phyloP scores from a whole-genome alignment of 306 rosid genomes.

The Pachyrhizus erosus region DNA sequence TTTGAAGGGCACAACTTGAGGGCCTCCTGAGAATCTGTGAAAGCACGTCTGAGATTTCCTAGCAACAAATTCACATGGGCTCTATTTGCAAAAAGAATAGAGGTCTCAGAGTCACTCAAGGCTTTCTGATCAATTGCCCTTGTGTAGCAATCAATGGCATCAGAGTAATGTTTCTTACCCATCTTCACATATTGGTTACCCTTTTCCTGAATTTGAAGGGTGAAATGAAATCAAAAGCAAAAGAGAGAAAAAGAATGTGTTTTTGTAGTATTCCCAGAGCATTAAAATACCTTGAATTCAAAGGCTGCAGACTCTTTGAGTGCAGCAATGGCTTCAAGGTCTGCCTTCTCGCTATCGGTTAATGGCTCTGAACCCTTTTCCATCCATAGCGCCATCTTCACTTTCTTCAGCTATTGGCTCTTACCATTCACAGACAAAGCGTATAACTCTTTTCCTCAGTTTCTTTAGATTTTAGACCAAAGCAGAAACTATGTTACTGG shows the following conservation, averaged over 20 bases:
- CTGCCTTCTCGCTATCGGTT: constrained; percentile 77
- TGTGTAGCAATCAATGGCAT: constrained; percentile 90
- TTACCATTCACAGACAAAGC: background rate
- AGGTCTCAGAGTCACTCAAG: constrained; percentile 64
- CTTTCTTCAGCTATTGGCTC: background rate
- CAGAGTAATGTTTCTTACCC: constrained; percentile 86
- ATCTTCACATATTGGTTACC: constrained; percentile 77
- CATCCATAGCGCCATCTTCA: constrained; percentile 86
- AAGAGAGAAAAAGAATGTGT: background rate
- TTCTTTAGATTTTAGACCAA: background rate
- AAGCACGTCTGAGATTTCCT: constrained; percentile 84
- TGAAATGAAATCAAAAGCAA: constrained; percentile 38
- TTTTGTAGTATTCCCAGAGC: background rate
- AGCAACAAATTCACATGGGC: constrained; percentile 86
- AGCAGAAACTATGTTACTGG: background rate
- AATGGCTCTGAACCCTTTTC: constrained; percentile 78
- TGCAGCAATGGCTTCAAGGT: constrained; percentile 95
- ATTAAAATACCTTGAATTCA: constrained; percentile 69
- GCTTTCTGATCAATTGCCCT: constrained; percentile 81
- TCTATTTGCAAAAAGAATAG: constrained; percentile 75
- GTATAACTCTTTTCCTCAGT: background rate
- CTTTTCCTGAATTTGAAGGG: constrained; percentile 66
- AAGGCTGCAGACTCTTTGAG: constrained; percentile 76
- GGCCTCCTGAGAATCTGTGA: constrained; percentile 79
- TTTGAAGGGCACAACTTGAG: constrained; percentile 67